A percentile compares a stretch with the other conserved stretches of the same genome.
phyloP scores from a whole-genome alignment of 345 rosid species.

The Corchorus olitorius region DNA sequence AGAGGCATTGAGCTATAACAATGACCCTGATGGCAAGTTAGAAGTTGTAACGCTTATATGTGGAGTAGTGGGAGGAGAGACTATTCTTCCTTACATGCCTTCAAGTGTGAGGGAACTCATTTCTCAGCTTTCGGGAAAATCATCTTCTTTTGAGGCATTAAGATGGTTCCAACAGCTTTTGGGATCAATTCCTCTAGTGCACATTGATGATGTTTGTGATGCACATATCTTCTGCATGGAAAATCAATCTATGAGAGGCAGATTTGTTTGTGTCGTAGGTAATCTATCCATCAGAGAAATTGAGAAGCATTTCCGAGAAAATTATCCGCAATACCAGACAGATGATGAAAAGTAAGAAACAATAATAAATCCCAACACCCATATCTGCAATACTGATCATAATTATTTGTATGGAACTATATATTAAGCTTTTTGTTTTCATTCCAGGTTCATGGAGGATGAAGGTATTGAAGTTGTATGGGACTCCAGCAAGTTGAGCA shows the following conservation, averaged over 20 bases:
- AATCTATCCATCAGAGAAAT: slow-evolving; percentile 27
- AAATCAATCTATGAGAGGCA: slow-evolving; percentile 25
- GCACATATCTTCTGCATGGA: slow-evolving; percentile 44
- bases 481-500: slow-evolving; percentile 22
- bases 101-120: slow-evolving; percentile 7
- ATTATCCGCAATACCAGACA: slow-evolving; percentile 24
- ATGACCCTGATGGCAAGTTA: not conserved
- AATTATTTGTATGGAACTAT: too few species aligned
- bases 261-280: slow-evolving; percentile 34
- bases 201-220: slow-evolving; percentile 34
- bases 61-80: slow-evolving; percentile 30
- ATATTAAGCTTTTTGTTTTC: too few species aligned
- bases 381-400: too few species aligned
- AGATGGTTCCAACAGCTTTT: slow-evolving; percentile 16
- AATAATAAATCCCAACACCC: too few species aligned
- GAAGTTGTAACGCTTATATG: slow-evolving; percentile 33
- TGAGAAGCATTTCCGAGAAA: not conserved
- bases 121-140: slow-evolving; percentile 13
- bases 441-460: slow-evolving; percentile 15
- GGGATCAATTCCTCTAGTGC: slow-evolving; percentile 30
- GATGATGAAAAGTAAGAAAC: slow-evolving; percentile 19
- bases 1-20: slow-evolving; percentile 27
- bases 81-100: slow-evolving; percentile 12
- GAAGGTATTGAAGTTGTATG: not conserved
- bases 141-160: not conserved